These are phyloP conservation scores for Dioscorea zingiberensis DNA, from an alignment of 106 monocot genomes.

Conservation along the genomic window DNA sequence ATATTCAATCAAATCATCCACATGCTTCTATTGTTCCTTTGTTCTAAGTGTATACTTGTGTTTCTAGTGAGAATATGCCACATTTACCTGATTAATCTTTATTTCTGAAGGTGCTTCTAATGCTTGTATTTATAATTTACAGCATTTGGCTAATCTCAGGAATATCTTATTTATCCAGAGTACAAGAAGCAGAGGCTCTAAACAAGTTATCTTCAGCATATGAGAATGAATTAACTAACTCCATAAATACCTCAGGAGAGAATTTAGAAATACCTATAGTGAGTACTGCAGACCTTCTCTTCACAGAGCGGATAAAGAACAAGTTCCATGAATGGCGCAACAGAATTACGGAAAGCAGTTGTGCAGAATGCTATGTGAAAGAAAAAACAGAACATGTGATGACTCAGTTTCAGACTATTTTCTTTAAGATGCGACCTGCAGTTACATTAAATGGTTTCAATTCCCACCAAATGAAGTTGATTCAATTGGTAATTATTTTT, in stretches of 20 bases:
- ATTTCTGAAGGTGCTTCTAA: background rate
- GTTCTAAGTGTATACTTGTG: background rate
- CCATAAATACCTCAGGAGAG: conserved; percentile 12
- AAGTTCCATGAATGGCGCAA: conserved; percentile 76
- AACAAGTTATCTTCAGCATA: conserved; percentile 18
- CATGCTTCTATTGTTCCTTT: no score
- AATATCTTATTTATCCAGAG: conserved; percentile 97
- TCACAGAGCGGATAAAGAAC: conserved; percentile 79
- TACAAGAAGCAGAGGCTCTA: conserved; percentile 66
- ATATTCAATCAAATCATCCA: no score
- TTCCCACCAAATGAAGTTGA: conserved; percentile 72
- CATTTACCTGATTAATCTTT: background rate
- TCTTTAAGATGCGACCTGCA: conserved; percentile 86
- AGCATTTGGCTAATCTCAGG: conserved; percentile 65
- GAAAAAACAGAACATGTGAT: conserved; percentile 18
- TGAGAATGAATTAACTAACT: conserved; percentile 14
- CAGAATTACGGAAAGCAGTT: conserved; percentile 27
- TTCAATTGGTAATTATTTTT: conserved; percentile 64
- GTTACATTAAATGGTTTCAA: conserved; percentile 68
- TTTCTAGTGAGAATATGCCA: background rate
- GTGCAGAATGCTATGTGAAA: conserved; percentile 2
- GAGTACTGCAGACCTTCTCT: conserved; percentile 76
- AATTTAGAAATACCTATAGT: conserved; percentile 36
- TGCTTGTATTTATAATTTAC: conserved; percentile 26
- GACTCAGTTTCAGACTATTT: conserved; percentile 53